Percentiles rank a stretch among this genome's conserved stretches.
phyloP scores from a whole-genome alignment of 2,329 filamentous ascomycete genomes.

The Fragosphaeria purpurea region DNA sequence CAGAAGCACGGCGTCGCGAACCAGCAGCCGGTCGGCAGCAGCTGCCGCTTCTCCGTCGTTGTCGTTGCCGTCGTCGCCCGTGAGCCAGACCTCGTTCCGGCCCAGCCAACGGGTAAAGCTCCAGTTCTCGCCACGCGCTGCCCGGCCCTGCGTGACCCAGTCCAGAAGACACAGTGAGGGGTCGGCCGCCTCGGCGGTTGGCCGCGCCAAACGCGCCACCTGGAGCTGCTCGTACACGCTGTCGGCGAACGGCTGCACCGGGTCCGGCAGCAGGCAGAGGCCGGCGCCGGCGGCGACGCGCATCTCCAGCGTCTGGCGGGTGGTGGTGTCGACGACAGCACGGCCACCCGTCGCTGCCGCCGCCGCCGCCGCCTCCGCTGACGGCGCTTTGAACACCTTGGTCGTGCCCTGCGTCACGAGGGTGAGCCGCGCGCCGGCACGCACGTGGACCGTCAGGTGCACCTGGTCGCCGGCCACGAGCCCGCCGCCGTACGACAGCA shows the following conservation, averaged over 20 bases:
- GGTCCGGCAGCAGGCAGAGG: constrained; percentile 71
- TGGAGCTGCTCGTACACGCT: constrained; percentile 81
- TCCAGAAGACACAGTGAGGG: constrained; percentile 70
- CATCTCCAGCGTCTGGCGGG: constrained; percentile 46
- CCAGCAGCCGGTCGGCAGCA: constrained; percentile 48
- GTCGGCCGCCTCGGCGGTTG: constrained; percentile 23
- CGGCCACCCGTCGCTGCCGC: constrained; percentile 5
- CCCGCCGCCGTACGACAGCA: constrained; percentile 90
- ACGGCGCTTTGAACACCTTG: constrained; percentile 77
- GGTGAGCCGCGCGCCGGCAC: constrained; percentile 53
- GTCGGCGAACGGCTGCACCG: constrained; percentile 78
- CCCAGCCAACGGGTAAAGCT: constrained; percentile 69
- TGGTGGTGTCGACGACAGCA: constrained; percentile 33
- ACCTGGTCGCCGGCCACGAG: constrained; percentile 82
- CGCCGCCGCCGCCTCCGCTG: background rate
- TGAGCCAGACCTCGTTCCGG: constrained; percentile 73
- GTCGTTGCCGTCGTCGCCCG: background rate
- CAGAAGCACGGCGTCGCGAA: constrained; percentile 78
- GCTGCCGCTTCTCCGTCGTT: background rate
- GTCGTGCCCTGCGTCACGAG: constrained; percentile 71
- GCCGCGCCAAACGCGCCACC: constrained; percentile 53
- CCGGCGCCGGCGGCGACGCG: constrained; percentile 40
- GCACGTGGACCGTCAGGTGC: constrained; percentile 59
- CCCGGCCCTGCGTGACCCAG: constrained; percentile 86
- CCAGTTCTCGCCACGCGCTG: constrained; percentile 83